Conservation (phyloP, 208 protist species). For the Wallacemonas rigidus region DNA sequence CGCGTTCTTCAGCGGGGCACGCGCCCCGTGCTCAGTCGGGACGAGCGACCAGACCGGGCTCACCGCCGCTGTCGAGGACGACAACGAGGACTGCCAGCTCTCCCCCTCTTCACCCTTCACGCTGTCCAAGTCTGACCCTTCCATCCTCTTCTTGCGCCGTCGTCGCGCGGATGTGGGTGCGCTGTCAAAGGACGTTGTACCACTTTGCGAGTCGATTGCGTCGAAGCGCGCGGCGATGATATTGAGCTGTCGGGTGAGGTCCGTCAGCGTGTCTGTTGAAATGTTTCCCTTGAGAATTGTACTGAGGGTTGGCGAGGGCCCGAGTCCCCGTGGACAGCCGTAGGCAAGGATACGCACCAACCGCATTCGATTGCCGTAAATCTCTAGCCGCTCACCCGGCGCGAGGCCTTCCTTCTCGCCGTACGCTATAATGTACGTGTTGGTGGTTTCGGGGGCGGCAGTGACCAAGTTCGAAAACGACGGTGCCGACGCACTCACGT, state of each 20-base stretch:
- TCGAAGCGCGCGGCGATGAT: slow-evolving; percentile 33
- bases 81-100: too few species aligned
- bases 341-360: slow-evolving; percentile 55
- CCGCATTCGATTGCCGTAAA: slow-evolving; percentile 48
- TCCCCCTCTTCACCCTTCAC: background rate
- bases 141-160: background rate
- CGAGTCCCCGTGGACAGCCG: slow-evolving; percentile 41
- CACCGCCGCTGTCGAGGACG: background rate
- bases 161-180: background rate
- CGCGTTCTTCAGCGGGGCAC: background rate
- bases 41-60: background rate
- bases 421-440: slow-evolving; percentile 72
- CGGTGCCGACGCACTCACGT: slow-evolving; percentile 32
- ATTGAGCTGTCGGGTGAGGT: slow-evolving; percentile 25
- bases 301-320: slow-evolving; percentile 17
- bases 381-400: slow-evolving; percentile 62
- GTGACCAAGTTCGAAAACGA: slow-evolving; percentile 40
- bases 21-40: background rate
- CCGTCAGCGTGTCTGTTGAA: slow-evolving; percentile 4
- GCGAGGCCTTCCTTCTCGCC: slow-evolving; percentile 66
- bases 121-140: background rate
- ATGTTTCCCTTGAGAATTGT: slow-evolving; percentile 19
- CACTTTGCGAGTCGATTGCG: slow-evolving; percentile 15
- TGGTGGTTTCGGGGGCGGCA: slow-evolving; percentile 50
- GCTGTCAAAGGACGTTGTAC: slow-evolving; percentile 17